Percentiles rank a stretch among this genome's conserved stretches.
Evolutionary conservation across 768 basidiomycete species (phyloP).

Genomic region (Boletus pseudo-olivaceus): DNA sequence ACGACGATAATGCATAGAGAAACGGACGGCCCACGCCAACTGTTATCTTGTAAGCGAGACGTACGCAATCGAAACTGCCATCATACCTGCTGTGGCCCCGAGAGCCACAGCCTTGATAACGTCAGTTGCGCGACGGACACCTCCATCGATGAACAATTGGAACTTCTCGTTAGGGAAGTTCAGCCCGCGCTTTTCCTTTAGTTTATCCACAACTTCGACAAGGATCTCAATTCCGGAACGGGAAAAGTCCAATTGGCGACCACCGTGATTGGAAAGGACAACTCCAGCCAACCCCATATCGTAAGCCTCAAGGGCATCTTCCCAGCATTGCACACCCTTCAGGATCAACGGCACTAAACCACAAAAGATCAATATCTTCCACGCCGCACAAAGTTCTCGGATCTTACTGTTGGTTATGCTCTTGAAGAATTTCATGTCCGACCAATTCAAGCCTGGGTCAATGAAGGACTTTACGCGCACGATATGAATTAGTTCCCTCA

Average conservation of each 20-base stretch:
- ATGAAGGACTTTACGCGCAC: conserved; percentile 71
- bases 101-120: conserved; percentile 85
- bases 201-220: conserved; percentile 73
- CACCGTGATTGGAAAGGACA: conserved; percentile 87
- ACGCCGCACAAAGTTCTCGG: conserved; percentile 3
- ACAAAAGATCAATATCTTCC: neutral
- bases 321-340: conserved; percentile 89
- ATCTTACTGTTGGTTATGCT: conserved; percentile 62
- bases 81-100: conserved; percentile 78
- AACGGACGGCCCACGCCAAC: conserved; percentile 87
- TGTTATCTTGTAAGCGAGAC: conserved; percentile 21
- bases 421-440: conserved; percentile 63
- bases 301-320: conserved; percentile 85
- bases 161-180: conserved; percentile 76
- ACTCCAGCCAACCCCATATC: conserved; percentile 71
- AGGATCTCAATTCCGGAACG: conserved; percentile 90
- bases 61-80: neutral
- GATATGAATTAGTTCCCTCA: neutral
- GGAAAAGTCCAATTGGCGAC: conserved; percentile 73
- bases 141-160: conserved; percentile 91
- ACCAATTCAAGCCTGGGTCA: conserved; percentile 85
- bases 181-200: conserved; percentile 63
- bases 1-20: conserved; percentile 84
- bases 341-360: conserved; percentile 78
- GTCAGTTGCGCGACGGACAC: conserved; percentile 87